Conservation (phyloP, 305 asterid species). For the Fraxinus greggii region DNA sequence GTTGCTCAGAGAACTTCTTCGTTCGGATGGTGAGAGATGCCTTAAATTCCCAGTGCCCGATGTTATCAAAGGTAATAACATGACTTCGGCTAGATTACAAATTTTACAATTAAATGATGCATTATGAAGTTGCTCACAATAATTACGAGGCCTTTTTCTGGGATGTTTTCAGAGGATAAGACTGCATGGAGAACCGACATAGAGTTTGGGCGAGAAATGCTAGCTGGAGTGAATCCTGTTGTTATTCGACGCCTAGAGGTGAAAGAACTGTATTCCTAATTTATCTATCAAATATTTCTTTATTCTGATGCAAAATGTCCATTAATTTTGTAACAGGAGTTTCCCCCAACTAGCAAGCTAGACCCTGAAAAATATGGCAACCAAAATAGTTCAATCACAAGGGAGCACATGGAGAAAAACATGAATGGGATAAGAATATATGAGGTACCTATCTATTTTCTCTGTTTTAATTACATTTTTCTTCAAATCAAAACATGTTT, state of each 20-base stretch:
- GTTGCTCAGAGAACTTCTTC: conserved; percentile 45
- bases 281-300: neutral
- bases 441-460: conserved; percentile 31
- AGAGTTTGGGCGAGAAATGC: conserved; percentile 66
- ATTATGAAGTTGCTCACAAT: neutral
- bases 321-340: conserved; percentile 37
- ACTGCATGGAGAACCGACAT: conserved; percentile 70
- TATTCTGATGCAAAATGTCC: neutral
- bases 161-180: conserved; percentile 37
- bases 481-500: neutral
- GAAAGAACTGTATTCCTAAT: neutral
- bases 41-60: conserved; percentile 54
- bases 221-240: conserved; percentile 70
- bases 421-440: conserved; percentile 50
- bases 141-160: neutral
- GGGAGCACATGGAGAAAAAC: conserved; percentile 39
- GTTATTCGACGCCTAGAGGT: conserved; percentile 48
- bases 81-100: neutral
- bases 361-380: conserved; percentile 43
- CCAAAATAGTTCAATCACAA: conserved; percentile 44
- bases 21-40: conserved; percentile 49
- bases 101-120: neutral
- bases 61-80: conserved; percentile 47
- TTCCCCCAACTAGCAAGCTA: conserved; percentile 56
- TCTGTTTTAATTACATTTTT: neutral